Percentiles rank a stretch among this genome's conserved stretches.
phyloP scores from a whole-genome alignment of 2,329 filamentous ascomycete genomes.

The Rhexocercosporidium sp. region DNA sequence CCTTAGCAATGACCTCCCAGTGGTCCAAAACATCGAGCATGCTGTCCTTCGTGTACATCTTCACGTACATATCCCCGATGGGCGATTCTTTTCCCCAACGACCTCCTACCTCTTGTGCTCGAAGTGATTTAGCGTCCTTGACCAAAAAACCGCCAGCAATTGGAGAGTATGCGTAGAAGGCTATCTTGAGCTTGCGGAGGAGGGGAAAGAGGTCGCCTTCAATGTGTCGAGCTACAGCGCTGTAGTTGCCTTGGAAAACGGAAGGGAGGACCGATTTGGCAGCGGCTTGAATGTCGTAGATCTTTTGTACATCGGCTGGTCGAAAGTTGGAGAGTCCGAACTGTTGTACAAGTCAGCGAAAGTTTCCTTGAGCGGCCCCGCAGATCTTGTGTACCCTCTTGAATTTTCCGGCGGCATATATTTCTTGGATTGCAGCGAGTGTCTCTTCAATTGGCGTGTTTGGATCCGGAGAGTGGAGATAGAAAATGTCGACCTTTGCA shows the following conservation, averaged over 20 bases:
- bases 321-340: conserved; percentile 45
- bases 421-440: conserved; percentile 41
- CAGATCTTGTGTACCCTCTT: conserved; percentile 55
- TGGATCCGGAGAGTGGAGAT: conserved; percentile 44
- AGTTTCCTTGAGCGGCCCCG: conserved; percentile 51
- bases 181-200: conserved; percentile 46
- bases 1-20: conserved; percentile 40
- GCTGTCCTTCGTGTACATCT: conserved; percentile 27
- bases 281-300: conserved; percentile 39
- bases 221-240: conserved; percentile 50
- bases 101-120: conserved; percentile 26
- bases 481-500: conserved; percentile 68
- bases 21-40: conserved; percentile 36
- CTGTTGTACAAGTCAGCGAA: conserved; percentile 43
- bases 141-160: conserved; percentile 68
- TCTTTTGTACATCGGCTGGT: conserved; percentile 38
- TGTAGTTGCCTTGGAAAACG: conserved; percentile 45
- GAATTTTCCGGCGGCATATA: conserved; percentile 43
- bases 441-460: conserved; percentile 42
- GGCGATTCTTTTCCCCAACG: conserved; percentile 31
- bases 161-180: conserved; percentile 63
- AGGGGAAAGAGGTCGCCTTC: conserved; percentile 66
- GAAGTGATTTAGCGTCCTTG: conserved; percentile 26
- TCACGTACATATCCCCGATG: conserved; percentile 33
- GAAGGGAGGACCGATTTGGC: conserved; percentile 41